These are phyloP conservation scores for Sarocladium brachiariae DNA, from an alignment of 2,329 filamentous ascomycete genomes.

Conservation along the genomic window DNA sequence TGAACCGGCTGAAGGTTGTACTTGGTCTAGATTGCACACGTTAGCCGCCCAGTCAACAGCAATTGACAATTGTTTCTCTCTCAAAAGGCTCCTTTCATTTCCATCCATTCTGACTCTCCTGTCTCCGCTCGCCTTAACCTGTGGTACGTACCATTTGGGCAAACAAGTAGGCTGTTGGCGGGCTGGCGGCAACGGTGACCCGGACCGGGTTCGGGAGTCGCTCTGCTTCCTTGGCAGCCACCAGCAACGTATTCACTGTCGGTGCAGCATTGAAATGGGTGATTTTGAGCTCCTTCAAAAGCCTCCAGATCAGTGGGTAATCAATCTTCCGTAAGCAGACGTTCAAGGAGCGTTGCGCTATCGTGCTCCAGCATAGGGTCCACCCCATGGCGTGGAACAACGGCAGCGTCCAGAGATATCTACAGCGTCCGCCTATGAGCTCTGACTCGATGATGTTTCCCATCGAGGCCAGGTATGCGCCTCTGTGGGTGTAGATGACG, in stretches of 20 bases:
- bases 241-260: conserved; percentile 91
- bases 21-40: conserved; percentile 23
- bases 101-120: too few species aligned
- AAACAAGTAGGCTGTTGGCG: conserved; percentile 84
- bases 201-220: conserved; percentile 63
- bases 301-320: conserved; percentile 84
- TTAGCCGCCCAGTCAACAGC: neutral
- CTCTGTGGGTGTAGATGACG: conserved; percentile 84
- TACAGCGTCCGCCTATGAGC: conserved; percentile 68
- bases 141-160: conserved; percentile 67
- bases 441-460: conserved; percentile 86
- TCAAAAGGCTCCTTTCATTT: too few species aligned
- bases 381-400: conserved; percentile 75
- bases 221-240: conserved; percentile 68
- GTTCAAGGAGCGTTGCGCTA: conserved; percentile 87
- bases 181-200: conserved; percentile 89
- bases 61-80: too few species aligned
- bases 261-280: conserved; percentile 96
- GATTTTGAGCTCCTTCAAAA: conserved; percentile 78
- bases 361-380: conserved; percentile 92
- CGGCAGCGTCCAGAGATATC: conserved; percentile 86
- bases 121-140: too few species aligned
- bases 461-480: conserved; percentile 76
- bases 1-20: conserved; percentile 88
- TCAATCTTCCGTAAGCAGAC: conserved; percentile 93